Conservation (phyloP, 2,329 filamentous ascomycete species). For the Diaporthe vaccinii region DNA sequence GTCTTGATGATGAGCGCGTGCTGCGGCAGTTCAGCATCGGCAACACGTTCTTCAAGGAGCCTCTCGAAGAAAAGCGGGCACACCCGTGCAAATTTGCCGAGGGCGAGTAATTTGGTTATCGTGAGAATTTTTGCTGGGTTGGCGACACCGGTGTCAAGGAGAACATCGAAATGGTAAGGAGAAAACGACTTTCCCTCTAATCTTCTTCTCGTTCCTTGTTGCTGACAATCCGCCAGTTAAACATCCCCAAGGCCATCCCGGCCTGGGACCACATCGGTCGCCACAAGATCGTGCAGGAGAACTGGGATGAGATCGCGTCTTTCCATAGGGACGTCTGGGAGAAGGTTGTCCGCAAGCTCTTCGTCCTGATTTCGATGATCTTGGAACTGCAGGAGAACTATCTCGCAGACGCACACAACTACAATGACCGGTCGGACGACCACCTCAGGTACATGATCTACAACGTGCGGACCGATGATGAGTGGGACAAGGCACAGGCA, state of each 20-base stretch:
- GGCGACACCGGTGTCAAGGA: slow-evolving; percentile 13
- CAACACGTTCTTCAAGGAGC: slow-evolving; percentile 14
- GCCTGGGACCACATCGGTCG: slow-evolving; percentile 11
- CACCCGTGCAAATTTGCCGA: slow-evolving; percentile 12
- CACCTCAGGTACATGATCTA: slow-evolving; percentile 13
- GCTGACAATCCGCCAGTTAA: neutral
- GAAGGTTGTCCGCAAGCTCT: slow-evolving; percentile 7
- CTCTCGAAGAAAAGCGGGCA: slow-evolving; percentile 9
- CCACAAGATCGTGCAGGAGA: slow-evolving; percentile 16
- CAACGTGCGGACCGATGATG: neutral
- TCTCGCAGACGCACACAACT: slow-evolving; percentile 7
- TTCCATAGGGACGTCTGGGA: slow-evolving; percentile 19
- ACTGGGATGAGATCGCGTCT: neutral
- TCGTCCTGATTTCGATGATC: neutral
- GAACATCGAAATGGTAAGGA: slow-evolving; percentile 13
- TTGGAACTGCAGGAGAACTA: slow-evolving; percentile 12
- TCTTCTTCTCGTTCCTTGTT: neutral
- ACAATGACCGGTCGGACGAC: slow-evolving; percentile 10
- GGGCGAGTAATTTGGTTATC: slow-evolving; percentile 19
- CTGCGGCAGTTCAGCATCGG: slow-evolving; percentile 13
- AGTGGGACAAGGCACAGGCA: slow-evolving; percentile 14
- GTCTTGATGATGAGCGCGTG: neutral
- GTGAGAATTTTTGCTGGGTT: slow-evolving; percentile 9
- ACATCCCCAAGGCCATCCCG: slow-evolving; percentile 6
- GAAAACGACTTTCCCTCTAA: neutral